Evolutionary conservation across 331 rosid genomes (phyloP), one percentile per base, ranked within the genome.

Genomic region (Acacia pycnantha): DNA sequence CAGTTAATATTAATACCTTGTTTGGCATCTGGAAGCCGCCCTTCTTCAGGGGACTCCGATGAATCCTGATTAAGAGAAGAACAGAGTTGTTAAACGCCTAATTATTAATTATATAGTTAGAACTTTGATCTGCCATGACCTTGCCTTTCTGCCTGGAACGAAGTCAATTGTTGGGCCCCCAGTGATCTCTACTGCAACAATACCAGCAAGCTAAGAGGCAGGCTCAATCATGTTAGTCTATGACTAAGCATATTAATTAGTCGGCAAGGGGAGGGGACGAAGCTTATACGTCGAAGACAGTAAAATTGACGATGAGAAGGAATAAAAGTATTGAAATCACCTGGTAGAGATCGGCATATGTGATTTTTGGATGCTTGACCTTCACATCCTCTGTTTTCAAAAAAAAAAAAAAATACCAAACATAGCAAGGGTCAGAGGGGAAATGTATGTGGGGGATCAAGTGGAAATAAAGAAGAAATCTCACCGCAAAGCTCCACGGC

Each of bases 291-390:
- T 48, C 21, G 3, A 48, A 48, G 54, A 6, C 21, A n/a, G 27
- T n/a, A 56, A 56, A 19, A 53, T 18, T 5, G 2, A 53, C 8
- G 0, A 50, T 26, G 22, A n/a, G 15, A 56, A 31, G 11, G 46
- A 73, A 76, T 12, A 48, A 16, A 11, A 4, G 24, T 74, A 53
- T 21, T 56, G 40, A 78, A 82, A 76, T 82, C 88, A 95, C 98
- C 97, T 95, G 99, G 86, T 94, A 96, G 33, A 96, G 87, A 72
- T 96, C 99, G 0, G 98, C 99, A 85, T 96, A 92, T 65, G 97
- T 89, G 77, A 92, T 54, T 80, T 81, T 89, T 14, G 97, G 90
- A 86, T 84, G 88, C 68, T 88, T 96, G 44, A 70, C 82, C 88
- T 96, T 96, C 84, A 96, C 98, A 77, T 94, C 98, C 87, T 94